Evolutionary conservation across 2,329 filamentous ascomycete genomes (phyloP), one percentile per base, ranked within the genome.

Genomic region (Colletotrichum liriopes): DNA sequence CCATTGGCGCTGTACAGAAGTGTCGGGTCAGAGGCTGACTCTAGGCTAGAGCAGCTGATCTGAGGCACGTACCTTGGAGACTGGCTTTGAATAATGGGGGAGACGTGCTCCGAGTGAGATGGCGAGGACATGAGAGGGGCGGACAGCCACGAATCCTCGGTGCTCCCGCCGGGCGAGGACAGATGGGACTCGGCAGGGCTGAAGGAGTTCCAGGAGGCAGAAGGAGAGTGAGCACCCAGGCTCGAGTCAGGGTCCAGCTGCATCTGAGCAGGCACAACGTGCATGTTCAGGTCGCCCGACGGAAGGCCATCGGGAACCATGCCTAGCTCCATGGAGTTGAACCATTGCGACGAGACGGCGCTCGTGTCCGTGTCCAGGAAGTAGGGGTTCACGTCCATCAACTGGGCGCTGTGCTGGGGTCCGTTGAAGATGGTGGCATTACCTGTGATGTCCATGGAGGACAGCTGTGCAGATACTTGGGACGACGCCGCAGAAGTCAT

Each of bases 201-300:
- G 65, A 74, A 70, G 8, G 73, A 72, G 55, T 78, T 76, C 82
- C 86, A 89, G 14, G 87, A 86, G 67, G 85, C 83, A 61, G 84
- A 83, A 14, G 88, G 88, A 35, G 88, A 89, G 75, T 84, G 82
- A 73, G 84, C 85, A 60, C 83, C 78, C 70, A 89, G 77, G 74
- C 82, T 84, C 55, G 85, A 78, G 74, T 89, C 87, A 79, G 86
- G 86, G 76, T 87, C 86, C 77, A 89, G 79, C 74, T 86, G 85
- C 82, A 89, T 87, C 75, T 90, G 87, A 64, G 85, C 82, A 63
- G 89, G 88, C 77, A 89, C 85, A 78, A 90, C 86, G 74, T 90
- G 88, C 77, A 89, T 81, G 62, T 83, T 81, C 67, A 87, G 74
- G 73, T 86, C 84, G 68, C 83, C 76, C 77, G 83, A 89, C 78